Conservation (phyloP, 345 rosid genomes). For the Nephelium lappaceum region DNA sequence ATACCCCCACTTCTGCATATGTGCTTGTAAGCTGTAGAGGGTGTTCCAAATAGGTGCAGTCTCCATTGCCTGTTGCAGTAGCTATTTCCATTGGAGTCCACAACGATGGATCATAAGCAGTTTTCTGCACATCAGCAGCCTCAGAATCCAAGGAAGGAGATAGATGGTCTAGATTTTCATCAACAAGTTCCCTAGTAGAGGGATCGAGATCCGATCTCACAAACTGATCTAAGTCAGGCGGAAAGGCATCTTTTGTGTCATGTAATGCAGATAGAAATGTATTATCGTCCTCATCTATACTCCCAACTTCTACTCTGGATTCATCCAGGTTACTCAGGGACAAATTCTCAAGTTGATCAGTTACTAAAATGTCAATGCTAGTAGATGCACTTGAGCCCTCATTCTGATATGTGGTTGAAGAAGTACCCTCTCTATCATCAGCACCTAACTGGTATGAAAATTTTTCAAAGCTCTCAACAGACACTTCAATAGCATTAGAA, state of each 20-base stretch:
- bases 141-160: constrained; percentile 39
- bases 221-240: constrained; percentile 14
- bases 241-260: constrained; percentile 28
- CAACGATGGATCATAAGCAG: constrained; percentile 58
- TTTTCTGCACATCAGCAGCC: constrained; percentile 33
- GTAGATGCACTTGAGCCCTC: constrained; percentile 31
- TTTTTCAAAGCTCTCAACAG: too few relatives aligned
- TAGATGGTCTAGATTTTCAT: constrained; percentile 35
- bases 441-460: constrained; percentile 21
- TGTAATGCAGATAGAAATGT: constrained; percentile 56
- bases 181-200: constrained; percentile 22
- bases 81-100: constrained; percentile 90
- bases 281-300: constrained; percentile 47
- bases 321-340: constrained; percentile 39
- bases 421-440: constrained; percentile 21
- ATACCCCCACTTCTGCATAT: constrained; percentile 86
- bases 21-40: constrained; percentile 72
- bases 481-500: background rate
- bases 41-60: constrained; percentile 61
- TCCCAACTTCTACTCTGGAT: constrained; percentile 35
- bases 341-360: constrained; percentile 42
- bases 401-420: constrained; percentile 22
- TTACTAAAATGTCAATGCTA: constrained; percentile 34
- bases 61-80: constrained; percentile 76
- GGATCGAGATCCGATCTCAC: constrained; percentile 24